Evolutionary conservation across 371 early-diverging fungal genomes (phyloP), one percentile per base, ranked within the genome.

Genomic region (Basidiobolus meristosporus): DNA sequence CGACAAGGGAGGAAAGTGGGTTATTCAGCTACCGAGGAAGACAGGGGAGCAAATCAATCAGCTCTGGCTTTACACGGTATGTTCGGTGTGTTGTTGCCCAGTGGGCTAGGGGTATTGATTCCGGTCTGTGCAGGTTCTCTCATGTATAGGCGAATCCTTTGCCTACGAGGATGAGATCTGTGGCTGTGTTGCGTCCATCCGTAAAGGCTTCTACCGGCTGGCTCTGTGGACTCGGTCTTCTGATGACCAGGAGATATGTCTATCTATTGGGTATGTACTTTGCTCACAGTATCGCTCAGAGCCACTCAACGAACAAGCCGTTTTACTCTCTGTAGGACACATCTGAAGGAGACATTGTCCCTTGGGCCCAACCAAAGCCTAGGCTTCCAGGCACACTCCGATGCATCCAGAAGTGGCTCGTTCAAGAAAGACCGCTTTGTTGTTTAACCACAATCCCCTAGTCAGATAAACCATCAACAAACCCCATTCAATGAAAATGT

Each of bases 1-100:
- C 66, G 70, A 64, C 31, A 62, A 84, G 30, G 99, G 99, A 50
- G 99, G 99, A 22, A 90, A 92, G 56, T 92, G 98, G 82, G 77
- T 85, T 39, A 59, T 87, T 39, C 77, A 81, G 46, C 56, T 96
- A 37, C 71, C 66, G 38, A 76, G 81, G 54, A 57, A 60, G 45
- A 72, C 74, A 57, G 67, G 70, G 10, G 64, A 68, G 23, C 75
- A 77, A 16, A 73, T 88, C 45, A 81, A 90, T 54, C 65, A 72
- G 23, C 63, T 70, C 41, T 95, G 92, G 96, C 63, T 90, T 47
- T 66, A 74, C 54, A 73, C 82, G 41, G 84, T 84, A 67, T 53
- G 54, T n/a, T n/a, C n/a, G n/a, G n/a, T n/a, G n/a, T n/a, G n/a
- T n/a, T n/a, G n/a, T n/a, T n/a, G n/a, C n/a, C n/a, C n/a, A n/a